phyloP scores from a whole-genome alignment of 179 eudicot genomes.

The Silene noctiflora region DNA sequence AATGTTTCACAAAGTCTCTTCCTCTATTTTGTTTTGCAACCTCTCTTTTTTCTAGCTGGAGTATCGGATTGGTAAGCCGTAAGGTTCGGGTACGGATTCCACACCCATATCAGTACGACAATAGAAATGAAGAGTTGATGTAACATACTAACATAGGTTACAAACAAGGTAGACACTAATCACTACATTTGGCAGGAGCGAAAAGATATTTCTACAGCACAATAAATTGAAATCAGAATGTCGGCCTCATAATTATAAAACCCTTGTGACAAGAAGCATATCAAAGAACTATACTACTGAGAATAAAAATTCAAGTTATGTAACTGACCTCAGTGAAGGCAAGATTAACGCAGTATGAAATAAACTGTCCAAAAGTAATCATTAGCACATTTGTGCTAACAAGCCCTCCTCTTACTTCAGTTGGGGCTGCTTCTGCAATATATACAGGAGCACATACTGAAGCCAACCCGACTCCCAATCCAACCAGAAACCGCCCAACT shows the following conservation, averaged over 20 bases:
- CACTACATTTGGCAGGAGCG: too few species aligned
- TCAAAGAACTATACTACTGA: slow-evolving; percentile 12
- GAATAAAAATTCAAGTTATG: slow-evolving; percentile 29
- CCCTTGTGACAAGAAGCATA: background rate
- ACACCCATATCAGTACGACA: too few species aligned
- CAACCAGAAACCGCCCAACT: slow-evolving; percentile 71
- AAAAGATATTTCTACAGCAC: background rate
- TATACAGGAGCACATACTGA: slow-evolving; percentile 94
- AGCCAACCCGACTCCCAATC: slow-evolving; percentile 85
- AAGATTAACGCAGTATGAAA: slow-evolving; percentile 90
- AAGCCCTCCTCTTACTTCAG: slow-evolving; percentile 89
- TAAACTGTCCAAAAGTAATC: slow-evolving; percentile 93
- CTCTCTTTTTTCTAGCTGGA: too few species aligned
- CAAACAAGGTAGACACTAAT: too few species aligned
- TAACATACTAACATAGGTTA: too few species aligned
- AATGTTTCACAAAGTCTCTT: too few species aligned
- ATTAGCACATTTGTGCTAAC: slow-evolving; percentile 93
- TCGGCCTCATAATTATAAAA: background rate
- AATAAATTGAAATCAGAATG: slow-evolving; percentile 5
- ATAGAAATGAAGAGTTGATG: too few species aligned
- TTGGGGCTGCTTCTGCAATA: slow-evolving; percentile 89
- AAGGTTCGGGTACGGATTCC: too few species aligned
- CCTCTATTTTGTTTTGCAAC: too few species aligned
- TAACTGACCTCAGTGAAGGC: slow-evolving; percentile 82
- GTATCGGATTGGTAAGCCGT: too few species aligned